Percentiles rank a stretch among this genome's conserved stretches.
phyloP scores from a whole-genome alignment of 352 stramenopile species.

The Pythium aphanidermatum region DNA sequence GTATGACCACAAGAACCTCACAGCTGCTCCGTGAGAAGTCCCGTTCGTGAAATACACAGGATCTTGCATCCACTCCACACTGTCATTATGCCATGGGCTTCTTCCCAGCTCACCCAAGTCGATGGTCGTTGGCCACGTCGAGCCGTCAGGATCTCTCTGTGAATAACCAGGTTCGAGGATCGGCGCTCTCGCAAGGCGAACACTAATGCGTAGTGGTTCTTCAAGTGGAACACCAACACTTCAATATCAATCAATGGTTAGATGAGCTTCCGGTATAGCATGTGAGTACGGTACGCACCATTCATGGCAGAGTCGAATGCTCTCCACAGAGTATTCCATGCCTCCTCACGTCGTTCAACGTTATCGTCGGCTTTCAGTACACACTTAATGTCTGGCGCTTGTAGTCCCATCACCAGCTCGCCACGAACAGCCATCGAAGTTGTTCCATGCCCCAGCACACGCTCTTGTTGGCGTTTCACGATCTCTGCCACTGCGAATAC shows the following conservation, averaged over 20 bases:
- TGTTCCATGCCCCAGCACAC: neutral
- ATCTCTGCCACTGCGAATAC: slow-evolving; percentile 26
- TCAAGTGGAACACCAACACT: slow-evolving; percentile 61
- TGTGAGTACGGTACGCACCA: neutral
- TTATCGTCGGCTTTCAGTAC: slow-evolving; percentile 10
- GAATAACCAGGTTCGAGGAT: slow-evolving; percentile 1
- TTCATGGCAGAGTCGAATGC: slow-evolving; percentile 10
- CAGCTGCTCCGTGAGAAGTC: no score
- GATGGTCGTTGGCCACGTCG: slow-evolving; percentile 56
- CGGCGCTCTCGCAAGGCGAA: slow-evolving; percentile 57
- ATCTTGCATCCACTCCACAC: slow-evolving; percentile 66
- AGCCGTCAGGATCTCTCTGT: slow-evolving; percentile 47
- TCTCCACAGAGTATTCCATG: slow-evolving; percentile 20
- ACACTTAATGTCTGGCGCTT: neutral
- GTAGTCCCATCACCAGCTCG: slow-evolving; percentile 5
- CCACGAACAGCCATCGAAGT: neutral
- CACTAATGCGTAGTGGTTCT: slow-evolving; percentile 77
- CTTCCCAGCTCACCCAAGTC: slow-evolving; percentile 49
- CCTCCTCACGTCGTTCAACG: neutral
- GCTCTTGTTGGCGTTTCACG: neutral
- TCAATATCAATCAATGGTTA: neutral
- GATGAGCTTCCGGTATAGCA: no score
- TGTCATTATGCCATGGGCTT: slow-evolving; percentile 45
- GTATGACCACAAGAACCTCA: slow-evolving; percentile 18
- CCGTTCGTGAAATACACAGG: slow-evolving; percentile 29